Evolutionary conservation across 768 basidiomycete genomes (phyloP).

Genomic region (Boletus pseudo-olivaceus): DNA sequence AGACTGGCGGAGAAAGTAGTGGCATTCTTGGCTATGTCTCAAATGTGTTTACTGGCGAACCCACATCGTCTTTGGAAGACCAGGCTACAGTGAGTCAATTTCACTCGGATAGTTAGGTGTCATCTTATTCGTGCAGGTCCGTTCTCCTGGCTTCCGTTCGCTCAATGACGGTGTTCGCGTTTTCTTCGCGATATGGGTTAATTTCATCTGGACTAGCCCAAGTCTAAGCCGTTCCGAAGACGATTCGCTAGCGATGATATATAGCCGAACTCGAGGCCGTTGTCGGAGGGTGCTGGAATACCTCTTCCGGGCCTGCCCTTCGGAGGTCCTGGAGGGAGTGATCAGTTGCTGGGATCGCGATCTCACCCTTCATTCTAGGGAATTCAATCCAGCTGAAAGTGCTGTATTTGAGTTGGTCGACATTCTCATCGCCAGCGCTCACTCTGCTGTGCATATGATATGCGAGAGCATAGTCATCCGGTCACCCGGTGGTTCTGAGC

Average conservation of each 20-base stretch:
- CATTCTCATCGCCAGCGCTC: slow-evolving; percentile 77
- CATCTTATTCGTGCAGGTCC: slow-evolving; percentile 37
- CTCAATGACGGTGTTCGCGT: slow-evolving; percentile 81
- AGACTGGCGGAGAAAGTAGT: slow-evolving; percentile 47
- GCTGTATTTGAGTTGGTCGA: slow-evolving; percentile 82
- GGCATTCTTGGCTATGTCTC: slow-evolving; percentile 89
- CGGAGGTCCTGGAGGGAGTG: slow-evolving; percentile 80
- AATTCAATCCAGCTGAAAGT: slow-evolving; percentile 39
- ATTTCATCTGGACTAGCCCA: slow-evolving; percentile 48
- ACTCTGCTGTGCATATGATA: slow-evolving; percentile 82
- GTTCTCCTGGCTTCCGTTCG: slow-evolving; percentile 71
- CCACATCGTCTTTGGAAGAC: slow-evolving; percentile 46
- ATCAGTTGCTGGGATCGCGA: slow-evolving; percentile 79
- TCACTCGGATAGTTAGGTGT: background rate
- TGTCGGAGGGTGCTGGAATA: slow-evolving; percentile 81
- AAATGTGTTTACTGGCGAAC: slow-evolving; percentile 84
- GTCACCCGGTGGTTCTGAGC: slow-evolving; percentile 52
- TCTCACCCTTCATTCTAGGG: slow-evolving; percentile 41
- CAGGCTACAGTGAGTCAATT: slow-evolving; percentile 49
- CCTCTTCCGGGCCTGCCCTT: slow-evolving; percentile 74
- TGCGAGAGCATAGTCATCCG: slow-evolving; percentile 78
- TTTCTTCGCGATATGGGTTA: slow-evolving; percentile 72
- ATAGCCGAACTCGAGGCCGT: slow-evolving; percentile 60
- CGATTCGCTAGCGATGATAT: slow-evolving; percentile 67
- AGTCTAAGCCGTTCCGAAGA: slow-evolving; percentile 51